A percentile compares a stretch with the other conserved stretches of the same genome.
Conservation (phyloP, 2,329 filamentous ascomycete species). For the Aureobasidium sp. region DNA sequence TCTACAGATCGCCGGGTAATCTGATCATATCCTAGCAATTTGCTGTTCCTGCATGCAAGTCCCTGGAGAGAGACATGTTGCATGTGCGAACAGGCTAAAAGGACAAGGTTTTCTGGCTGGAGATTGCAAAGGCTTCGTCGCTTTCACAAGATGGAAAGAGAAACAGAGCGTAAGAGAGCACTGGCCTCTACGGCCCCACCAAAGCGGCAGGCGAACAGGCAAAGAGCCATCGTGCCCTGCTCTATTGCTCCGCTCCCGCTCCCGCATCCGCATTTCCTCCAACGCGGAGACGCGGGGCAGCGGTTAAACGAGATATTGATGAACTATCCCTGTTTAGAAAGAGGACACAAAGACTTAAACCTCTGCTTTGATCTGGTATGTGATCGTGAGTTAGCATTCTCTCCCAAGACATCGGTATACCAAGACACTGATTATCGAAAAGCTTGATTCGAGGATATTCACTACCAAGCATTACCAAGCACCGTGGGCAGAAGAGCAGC, state of each 20-base stretch:
- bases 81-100: conserved; percentile 9
- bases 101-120: not conserved
- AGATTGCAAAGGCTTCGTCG: not conserved
- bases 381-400: not conserved
- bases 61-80: not conserved
- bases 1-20: conserved; percentile 7
- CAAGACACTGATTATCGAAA: not conserved
- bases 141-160: not conserved
- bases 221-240: not conserved
- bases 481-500: not conserved
- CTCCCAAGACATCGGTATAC: not conserved
- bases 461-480: conserved; percentile 7
- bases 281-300: conserved; percentile 4
- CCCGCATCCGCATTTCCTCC: not conserved
- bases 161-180: not conserved
- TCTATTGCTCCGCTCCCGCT: not conserved
- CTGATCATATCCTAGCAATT: not conserved
- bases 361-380: not conserved
- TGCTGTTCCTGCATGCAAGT: not conserved
- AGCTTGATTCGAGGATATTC: not conserved
- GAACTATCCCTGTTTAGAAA: not conserved
- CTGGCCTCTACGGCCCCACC: conserved; percentile 6
- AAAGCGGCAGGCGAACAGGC: conserved; percentile 2
- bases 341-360: not conserved
- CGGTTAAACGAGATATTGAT: not conserved